These are phyloP conservation scores for Apiospora arundinis DNA, from an alignment of 2,329 filamentous ascomycete species.

Conservation along the genomic window DNA sequence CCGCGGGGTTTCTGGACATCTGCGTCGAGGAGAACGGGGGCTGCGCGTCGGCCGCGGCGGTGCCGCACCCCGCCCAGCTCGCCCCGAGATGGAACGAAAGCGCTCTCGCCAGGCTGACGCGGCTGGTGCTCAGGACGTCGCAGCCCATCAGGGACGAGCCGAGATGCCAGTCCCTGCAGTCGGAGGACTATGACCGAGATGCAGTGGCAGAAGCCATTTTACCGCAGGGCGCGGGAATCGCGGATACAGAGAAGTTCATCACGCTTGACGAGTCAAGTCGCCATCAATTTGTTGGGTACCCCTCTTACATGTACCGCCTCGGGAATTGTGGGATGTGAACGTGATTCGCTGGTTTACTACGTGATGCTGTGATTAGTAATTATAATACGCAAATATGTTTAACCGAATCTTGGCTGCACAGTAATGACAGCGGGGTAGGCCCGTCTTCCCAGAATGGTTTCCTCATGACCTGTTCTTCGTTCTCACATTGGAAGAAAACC, in stretches of 20 bases:
- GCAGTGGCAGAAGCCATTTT: background rate
- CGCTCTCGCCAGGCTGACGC: background rate
- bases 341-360: no score
- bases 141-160: background rate
- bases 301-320: no score
- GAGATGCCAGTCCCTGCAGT: background rate
- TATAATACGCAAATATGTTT: no score
- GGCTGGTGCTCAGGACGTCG: background rate
- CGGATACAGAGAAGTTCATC: background rate
- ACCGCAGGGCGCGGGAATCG: background rate
- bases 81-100: background rate
- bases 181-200: conserved; percentile 14
- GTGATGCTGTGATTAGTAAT: background rate
- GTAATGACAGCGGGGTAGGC: background rate
- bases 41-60: background rate
- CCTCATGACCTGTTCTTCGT: no score
- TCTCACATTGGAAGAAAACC: no score
- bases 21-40: background rate
- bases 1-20: background rate
- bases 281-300: no score
- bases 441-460: background rate
- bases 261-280: no score
- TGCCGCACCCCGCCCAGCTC: background rate
- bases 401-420: background rate
- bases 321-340: no score